These are phyloP conservation scores for Metarhizium humberi DNA, from an alignment of 2,329 filamentous ascomycete species.

Conservation along the genomic window DNA sequence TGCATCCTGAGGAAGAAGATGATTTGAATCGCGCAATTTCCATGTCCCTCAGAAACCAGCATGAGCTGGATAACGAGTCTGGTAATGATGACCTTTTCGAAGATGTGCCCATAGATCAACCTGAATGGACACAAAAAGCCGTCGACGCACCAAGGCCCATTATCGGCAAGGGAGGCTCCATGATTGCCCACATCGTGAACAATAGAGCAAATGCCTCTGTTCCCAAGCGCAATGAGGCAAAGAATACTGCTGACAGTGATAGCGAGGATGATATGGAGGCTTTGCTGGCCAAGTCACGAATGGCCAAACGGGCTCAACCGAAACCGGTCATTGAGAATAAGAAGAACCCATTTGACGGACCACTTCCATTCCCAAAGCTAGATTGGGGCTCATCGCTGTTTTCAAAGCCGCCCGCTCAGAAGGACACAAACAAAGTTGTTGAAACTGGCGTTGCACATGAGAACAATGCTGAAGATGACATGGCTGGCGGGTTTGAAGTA, in stretches of 20 bases:
- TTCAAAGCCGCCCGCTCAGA: conserved; percentile 26
- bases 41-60: conserved; percentile 66
- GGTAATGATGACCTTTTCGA: conserved; percentile 38
- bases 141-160: conserved; percentile 42
- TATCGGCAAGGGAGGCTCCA: conserved; percentile 40
- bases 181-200: conserved; percentile 67
- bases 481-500: conserved; percentile 58
- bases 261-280: conserved; percentile 74
- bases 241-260: conserved; percentile 43
- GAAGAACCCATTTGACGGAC: conserved; percentile 62
- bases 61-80: conserved; percentile 27
- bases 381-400: conserved; percentile 57
- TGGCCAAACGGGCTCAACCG: conserved; percentile 37
- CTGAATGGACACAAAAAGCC: conserved; percentile 48
- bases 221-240: conserved; percentile 26
- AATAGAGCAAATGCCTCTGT: conserved; percentile 58
- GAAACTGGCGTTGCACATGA: conserved; percentile 13
- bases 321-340: conserved; percentile 38
- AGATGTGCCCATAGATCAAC: conserved; percentile 35
- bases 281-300: conserved; percentile 63
- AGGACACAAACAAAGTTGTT: conserved; percentile 12
- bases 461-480: conserved; percentile 34
- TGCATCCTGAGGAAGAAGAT: conserved; percentile 34
- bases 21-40: conserved; percentile 77
- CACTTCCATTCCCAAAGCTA: conserved; percentile 84